Percentiles rank a stretch among this genome's conserved stretches.
Evolutionary conservation across 2,329 filamentous ascomycete species (phyloP).

Genomic region (Fusarium annulatum): DNA sequence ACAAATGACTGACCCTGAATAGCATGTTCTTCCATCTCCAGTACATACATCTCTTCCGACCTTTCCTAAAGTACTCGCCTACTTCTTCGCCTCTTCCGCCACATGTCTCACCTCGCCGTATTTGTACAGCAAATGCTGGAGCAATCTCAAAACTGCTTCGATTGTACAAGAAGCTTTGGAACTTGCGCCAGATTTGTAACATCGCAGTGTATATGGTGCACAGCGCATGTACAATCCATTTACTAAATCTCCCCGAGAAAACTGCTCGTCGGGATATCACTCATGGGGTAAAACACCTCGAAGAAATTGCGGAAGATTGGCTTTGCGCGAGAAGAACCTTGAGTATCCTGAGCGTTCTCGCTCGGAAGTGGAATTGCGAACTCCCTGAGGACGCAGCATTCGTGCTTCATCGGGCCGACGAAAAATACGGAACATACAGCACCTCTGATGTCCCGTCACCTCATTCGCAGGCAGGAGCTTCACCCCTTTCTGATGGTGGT

Average conservation of each 20-base stretch:
- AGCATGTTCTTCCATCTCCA: conserved; percentile 99
- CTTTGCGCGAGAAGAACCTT: conserved; percentile 87
- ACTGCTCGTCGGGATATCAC: conserved; percentile 89
- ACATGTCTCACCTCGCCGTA: conserved; percentile 88
- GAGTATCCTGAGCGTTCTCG: conserved; percentile 84
- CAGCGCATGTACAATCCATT: conserved; percentile 92
- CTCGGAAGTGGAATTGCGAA: conserved; percentile 89
- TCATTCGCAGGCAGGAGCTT: conserved; percentile 48
- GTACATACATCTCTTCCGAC: conserved; percentile 94
- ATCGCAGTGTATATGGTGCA: conserved; percentile 96
- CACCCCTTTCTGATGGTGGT: conserved; percentile 47
- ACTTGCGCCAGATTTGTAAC: conserved; percentile 93
- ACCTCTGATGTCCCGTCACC: conserved; percentile 71
- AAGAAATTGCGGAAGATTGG: conserved; percentile 97
- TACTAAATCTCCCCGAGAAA: conserved; percentile 93
- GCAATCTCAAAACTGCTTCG: conserved; percentile 94
- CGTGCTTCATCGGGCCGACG: conserved; percentile 81
- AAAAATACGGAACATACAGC: conserved; percentile 80
- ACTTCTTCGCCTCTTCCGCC: conserved; percentile 82
- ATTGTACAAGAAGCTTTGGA: conserved; percentile 91
- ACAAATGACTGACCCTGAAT: conserved; percentile 12
- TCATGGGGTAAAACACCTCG: conserved; percentile 89
- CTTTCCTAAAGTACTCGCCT: conserved; percentile 91
- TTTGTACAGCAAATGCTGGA: conserved; percentile 89
- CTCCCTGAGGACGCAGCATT: conserved; percentile 84